Base-by-base conservation (phyloP, 768 basidiomycete species). In the Russula earlei region DNA sequence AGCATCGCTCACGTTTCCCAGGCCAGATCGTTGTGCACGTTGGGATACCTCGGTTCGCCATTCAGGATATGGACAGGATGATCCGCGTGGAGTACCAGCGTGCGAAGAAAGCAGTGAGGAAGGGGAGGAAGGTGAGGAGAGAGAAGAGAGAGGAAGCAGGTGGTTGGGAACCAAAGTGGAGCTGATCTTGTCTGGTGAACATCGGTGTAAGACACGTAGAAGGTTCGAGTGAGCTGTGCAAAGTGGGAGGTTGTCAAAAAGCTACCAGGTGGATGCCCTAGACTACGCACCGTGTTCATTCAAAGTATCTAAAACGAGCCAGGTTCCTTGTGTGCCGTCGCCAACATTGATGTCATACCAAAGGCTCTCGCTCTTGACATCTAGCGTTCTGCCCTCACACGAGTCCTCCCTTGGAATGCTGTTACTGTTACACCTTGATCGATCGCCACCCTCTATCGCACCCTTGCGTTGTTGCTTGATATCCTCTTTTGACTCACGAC, bases 51-150 rank as follows among this genome's bases (percentile, higher is more conserved):
- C 59, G 25, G 62, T 46, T 20, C 66, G 61, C 66, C 66, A 67
- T 45, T 67, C 66, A 17, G 66, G 66, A 29, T 63, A 67, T 5
- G 59, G 63, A 15, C 59, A 54, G 22, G 62, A 27, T 27, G 52
- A 27, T 15, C 14, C 37, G 19, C 11, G 34, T 27, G 29, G 10
- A 25, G 25, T 29, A 17, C 22, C 20, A 4, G n/a, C 5, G 29
- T 25, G 7, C 19, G 43, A 31, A 20, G 41, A 25, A 19, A 31
- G 36, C 1, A 33, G 14, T 4, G 48, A 41, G 10, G 52, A 29
- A 14, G 31, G 4, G 42, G 49, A 33, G 11, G 52, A 42, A 22
- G 59, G 52, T 14, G 47, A 51, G 40, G 47, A 29, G 31, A 49
- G 14, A 22, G 54, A 42, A 29, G 47, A 25, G n/a, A 41, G 53